Conservation (phyloP, 192 early-diverging fungal species). For the Backusella sp. region DNA sequence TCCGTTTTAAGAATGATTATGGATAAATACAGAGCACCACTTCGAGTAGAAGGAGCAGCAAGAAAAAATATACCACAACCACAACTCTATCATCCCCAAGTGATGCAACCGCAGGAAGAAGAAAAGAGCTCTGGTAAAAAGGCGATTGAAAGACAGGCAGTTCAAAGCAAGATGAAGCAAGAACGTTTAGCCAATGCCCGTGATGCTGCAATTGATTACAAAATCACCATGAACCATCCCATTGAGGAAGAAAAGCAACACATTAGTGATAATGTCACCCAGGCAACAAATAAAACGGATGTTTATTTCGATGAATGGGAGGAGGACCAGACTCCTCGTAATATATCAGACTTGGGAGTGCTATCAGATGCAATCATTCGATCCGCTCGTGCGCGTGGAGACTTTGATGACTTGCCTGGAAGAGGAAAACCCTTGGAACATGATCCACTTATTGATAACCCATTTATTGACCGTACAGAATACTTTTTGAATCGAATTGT, state of each 20-base stretch:
- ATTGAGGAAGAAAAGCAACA: slow-evolving; percentile 2
- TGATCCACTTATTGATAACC: slow-evolving; percentile 22
- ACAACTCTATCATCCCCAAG: not conserved
- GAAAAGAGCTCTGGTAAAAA: not conserved
- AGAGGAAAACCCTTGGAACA: slow-evolving; percentile 23
- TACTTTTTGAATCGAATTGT: slow-evolving; percentile 34
- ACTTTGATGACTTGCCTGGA: slow-evolving; percentile 29
- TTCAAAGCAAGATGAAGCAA: slow-evolving; percentile 13
- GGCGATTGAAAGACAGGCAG: slow-evolving; percentile 12
- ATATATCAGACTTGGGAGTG: slow-evolving; percentile 11
- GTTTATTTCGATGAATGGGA: slow-evolving; percentile 5
- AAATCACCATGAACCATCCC: not conserved
- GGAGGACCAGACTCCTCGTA: not conserved
- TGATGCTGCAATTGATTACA: slow-evolving; percentile 27
- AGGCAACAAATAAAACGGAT: not conserved
- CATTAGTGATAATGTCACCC: not conserved
- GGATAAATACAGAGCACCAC: slow-evolving; percentile 32
- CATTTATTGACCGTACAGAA: slow-evolving; percentile 31
- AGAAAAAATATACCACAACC: slow-evolving; percentile 7
- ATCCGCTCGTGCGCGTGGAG: slow-evolving; percentile 19
- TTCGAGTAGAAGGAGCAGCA: slow-evolving; percentile 27
- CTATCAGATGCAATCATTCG: slow-evolving; percentile 28
- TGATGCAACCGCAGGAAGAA: not conserved
- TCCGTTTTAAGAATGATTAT: slow-evolving; percentile 31
- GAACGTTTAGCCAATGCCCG: slow-evolving; percentile 16